Evolutionary conservation across 305 asterid genomes (phyloP), one percentile per base, ranked within the genome.

Genomic region (Solanum hybrid): DNA sequence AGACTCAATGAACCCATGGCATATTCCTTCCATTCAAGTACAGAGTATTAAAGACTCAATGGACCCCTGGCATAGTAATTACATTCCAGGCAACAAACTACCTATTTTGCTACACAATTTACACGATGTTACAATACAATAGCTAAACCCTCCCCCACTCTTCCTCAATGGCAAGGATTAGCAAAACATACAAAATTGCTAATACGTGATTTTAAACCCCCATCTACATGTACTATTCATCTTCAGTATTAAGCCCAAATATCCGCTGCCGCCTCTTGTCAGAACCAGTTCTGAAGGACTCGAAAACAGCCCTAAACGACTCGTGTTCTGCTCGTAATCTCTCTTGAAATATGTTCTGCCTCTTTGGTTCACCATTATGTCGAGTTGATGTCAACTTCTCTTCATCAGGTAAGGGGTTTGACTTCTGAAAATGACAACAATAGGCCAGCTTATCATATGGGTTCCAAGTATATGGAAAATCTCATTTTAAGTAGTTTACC

Each of bases 271-370:
- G 93, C 91, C 98, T 95, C 92, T 95, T 94, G 90, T 97, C 99
- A 37, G 96, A 95, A 89, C 93, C 98, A 67, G 98, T 98, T 92
- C 91, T 95, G 93, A 96, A 96, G 24, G 98, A 94, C 94, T 97
- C 99, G 0, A 83, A 94, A 93, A 96, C 99, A 31, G 97, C 98
- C 11, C 87, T 83, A 83, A 46, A 83, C 1, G 87, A 83, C 74
- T 83, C 87, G 1, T 13, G 74, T 20, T 83, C 87, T 10, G 74
- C 87, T 7, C 97, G 99, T 37, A 97, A 40, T 91, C 91, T 96
- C 89, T 97, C 96, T 86, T 94, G 95, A 92, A 97, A 95, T 57
- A 92, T 79, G 61, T 89, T 96, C 86, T 88, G 94, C 93, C 89
- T 91, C 91, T 91, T 94, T 6, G 92, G 71, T 87, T 93, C 93